phyloP scores from a whole-genome alignment of 345 rosid genomes.

The Lumnitzera littorea region DNA sequence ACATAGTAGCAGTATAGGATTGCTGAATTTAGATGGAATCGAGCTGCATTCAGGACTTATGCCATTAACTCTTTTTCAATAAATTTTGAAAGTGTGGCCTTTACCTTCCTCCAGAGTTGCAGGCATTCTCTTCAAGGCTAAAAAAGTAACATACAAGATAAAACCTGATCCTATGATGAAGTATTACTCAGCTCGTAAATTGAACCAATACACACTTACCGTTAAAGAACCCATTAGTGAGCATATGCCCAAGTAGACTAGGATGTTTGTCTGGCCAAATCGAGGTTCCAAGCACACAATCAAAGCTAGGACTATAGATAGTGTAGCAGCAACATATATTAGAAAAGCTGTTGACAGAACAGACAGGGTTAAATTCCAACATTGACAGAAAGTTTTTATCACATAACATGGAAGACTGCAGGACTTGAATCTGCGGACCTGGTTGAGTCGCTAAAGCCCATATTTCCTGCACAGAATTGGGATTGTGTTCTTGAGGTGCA shows the following conservation, averaged over 20 bases:
- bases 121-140: no score
- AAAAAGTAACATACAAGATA: neutral
- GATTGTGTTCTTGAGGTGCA: conserved; percentile 86
- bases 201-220: conserved; percentile 25
- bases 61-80: no score
- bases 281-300: conserved; percentile 80
- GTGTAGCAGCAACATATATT: conserved; percentile 53
- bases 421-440: conserved; percentile 29
- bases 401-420: no score
- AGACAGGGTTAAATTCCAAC: neutral
- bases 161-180: neutral
- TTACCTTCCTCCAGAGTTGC: no score
- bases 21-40: no score
- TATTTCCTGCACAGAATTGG: conserved; percentile 63
- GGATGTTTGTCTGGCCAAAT: conserved; percentile 71
- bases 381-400: no score
- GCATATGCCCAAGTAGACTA: conserved; percentile 84
- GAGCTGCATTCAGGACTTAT: no score
- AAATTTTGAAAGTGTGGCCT: no score
- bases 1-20: neutral
- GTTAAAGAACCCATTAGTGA: conserved; percentile 81
- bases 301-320: conserved; percentile 66
- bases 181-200: neutral
- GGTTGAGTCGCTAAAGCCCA: conserved; percentile 83
- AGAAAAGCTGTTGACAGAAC: conserved; percentile 62